Percentiles rank a stretch among this genome's conserved stretches.
Evolutionary conservation across 306 rosid genomes (phyloP).

Genomic region (Ormosia semicastrata): DNA sequence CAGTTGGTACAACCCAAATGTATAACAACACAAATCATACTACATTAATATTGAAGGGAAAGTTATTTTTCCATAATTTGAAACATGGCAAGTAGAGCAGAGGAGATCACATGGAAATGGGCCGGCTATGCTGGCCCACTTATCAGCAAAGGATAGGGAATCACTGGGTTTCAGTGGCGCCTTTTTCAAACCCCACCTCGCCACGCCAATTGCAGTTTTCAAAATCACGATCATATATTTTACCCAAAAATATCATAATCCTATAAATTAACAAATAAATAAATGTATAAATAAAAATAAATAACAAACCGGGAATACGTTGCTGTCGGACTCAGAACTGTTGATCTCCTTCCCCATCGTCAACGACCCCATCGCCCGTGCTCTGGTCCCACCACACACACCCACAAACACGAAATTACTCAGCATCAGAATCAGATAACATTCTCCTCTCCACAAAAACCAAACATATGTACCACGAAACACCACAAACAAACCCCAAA

Average conservation of each 20-base stretch:
- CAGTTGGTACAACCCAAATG: too few species aligned
- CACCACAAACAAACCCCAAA: not conserved
- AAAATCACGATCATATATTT: not conserved
- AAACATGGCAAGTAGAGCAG: not conserved
- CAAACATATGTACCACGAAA: not conserved
- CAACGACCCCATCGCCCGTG: conserved; percentile 23
- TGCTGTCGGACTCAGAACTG: conserved; percentile 39
- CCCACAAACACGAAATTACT: not conserved
- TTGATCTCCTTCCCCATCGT: conserved; percentile 34
- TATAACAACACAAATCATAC: too few species aligned
- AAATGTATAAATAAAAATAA: not conserved
- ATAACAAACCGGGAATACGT: conserved; percentile 34
- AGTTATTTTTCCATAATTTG: too few species aligned
- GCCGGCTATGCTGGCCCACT: conserved; percentile 15
- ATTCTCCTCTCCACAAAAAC: not conserved
- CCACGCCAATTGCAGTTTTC: not conserved
- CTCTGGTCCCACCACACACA: conserved; percentile 41
- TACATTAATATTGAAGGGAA: too few species aligned
- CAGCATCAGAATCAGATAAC: not conserved
- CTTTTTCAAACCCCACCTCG: not conserved
- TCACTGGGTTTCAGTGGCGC: not conserved
- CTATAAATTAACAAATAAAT: not conserved
- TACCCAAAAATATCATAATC: too few species aligned
- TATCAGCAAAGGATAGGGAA: not conserved
- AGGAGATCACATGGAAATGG: not conserved